These are phyloP conservation scores for Viola pubescens DNA, from an alignment of 441 rosid genomes.

Conservation along the genomic window DNA sequence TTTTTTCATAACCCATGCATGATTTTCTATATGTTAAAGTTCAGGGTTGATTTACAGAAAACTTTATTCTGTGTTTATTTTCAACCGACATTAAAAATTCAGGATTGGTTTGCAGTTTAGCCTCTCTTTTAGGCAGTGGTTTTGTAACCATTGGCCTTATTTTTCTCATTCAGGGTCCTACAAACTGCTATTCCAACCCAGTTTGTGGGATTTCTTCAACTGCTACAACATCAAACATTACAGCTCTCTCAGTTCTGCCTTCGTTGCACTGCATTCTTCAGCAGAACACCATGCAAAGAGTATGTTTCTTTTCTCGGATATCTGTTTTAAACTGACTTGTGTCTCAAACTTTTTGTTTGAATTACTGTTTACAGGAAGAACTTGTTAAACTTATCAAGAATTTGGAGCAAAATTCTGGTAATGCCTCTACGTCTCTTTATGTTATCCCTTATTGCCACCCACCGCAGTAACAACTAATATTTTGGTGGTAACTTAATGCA, in stretches of 20 bases:
- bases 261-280: constrained; percentile 76
- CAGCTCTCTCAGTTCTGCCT: constrained; percentile 53
- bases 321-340: neutral
- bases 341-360: neutral
- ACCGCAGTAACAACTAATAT: neutral
- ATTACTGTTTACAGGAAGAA: constrained; percentile 65
- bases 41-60: too few species aligned
- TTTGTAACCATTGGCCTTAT: constrained; percentile 30
- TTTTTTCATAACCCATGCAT: too few species aligned
- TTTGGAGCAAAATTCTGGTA: constrained; percentile 81
- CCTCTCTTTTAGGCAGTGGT: constrained; percentile 34
- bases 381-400: constrained; percentile 66
- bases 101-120: too few species aligned
- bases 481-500: constrained; percentile 26
- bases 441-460: constrained; percentile 1
- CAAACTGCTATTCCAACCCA: constrained; percentile 42
- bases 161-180: constrained; percentile 54
- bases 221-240: constrained; percentile 34
- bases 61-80: too few species aligned
- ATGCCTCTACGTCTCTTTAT: constrained; percentile 11
- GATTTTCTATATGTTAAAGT: too few species aligned
- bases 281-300: constrained; percentile 77
- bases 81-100: too few species aligned
- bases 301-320: constrained; percentile 18
- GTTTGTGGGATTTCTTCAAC: constrained; percentile 43